Evolutionary conservation across 805 yeast genomes (phyloP), one percentile per base, ranked within the genome.

Genomic region (Myxozyma kluyveri): DNA sequence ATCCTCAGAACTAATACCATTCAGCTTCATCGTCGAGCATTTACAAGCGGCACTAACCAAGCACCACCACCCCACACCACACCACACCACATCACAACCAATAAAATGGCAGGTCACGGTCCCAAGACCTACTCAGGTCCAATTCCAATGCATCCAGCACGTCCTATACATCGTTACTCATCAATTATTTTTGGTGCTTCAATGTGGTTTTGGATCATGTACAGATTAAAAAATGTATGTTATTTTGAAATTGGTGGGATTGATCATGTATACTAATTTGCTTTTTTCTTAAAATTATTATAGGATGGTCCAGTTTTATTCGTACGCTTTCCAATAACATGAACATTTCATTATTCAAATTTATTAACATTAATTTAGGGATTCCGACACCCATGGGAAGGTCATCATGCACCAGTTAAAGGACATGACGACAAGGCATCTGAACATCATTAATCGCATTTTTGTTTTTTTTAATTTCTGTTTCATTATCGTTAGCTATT

Each of bases 171-270:
- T 63, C 75, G 78, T 52, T 74, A 81, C 69, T 76, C 83, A 19
- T 78, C 87, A 42, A 83, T 84, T 62, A 67, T 76, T 19, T 75
- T 88, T 39, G 96, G 96, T 9, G 95, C 91, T 36, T 77, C 89
- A 48, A 83, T 86, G 87, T 86, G 93, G 86, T 88, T 86, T 70
- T 88, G 91, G 86, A 78, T 88, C 57, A 76, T 88, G 65, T 87
- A 85, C 76, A 77, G 96, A 68, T 75, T 86, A 35, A 61, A 61
- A 37, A 42, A 61, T 42, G 62, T 53, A 23, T 24, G 53, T 27
- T 4, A 3, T 3, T 35, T 9, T 3, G 10, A 3, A 26, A 37
- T 23, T 17, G 14, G 18, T 1, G 29, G 9, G 10, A n/a, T 24
- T 23, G 2, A n/a, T n/a, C 2, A 5, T 24, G 33, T 22, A 12